Conservation (phyloP, 2,329 filamentous ascomycete genomes). For the Botryotinia calthae region DNA sequence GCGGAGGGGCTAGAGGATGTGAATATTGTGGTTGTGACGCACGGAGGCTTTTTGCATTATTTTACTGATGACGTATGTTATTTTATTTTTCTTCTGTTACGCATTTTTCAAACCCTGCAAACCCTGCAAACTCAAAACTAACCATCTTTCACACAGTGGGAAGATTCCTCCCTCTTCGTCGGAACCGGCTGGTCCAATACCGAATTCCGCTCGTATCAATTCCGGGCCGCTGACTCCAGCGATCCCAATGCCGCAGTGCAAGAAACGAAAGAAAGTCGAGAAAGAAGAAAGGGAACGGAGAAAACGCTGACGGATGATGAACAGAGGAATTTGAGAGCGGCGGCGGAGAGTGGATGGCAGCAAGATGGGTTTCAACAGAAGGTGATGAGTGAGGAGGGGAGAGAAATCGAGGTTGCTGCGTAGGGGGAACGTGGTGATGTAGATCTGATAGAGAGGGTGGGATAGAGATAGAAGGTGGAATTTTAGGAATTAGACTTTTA, state of each 20-base stretch:
- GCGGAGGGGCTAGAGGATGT: conserved; percentile 46
- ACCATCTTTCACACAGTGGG: conserved; percentile 35
- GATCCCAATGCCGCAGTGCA: conserved; percentile 23
- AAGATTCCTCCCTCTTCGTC: conserved; percentile 44
- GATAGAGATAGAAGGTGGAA: not conserved
- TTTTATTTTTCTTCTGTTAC: too few relatives aligned
- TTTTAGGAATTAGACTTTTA: not conserved
- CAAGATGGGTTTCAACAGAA: conserved; percentile 14
- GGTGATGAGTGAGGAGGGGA: not conserved
- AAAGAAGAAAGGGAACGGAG: conserved; percentile 30
- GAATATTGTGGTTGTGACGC: conserved; percentile 74
- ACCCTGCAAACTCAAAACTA: not conserved
- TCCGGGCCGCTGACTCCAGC: conserved; percentile 25
- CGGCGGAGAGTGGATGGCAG: conserved; percentile 25
- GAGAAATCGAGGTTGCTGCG: not conserved
- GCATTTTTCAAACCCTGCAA: too few relatives aligned
- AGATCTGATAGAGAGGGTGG: not conserved
- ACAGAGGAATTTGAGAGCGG: conserved; percentile 31
- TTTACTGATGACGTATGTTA: conserved; percentile 70
- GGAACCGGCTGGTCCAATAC: conserved; percentile 39
- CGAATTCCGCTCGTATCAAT: conserved; percentile 35
- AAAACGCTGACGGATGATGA: conserved; percentile 31
- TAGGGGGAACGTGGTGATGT: not conserved
- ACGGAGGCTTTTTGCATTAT: conserved; percentile 82
- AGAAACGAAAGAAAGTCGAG: conserved; percentile 34